Base-by-base conservation (phyloP, 768 basidiomycete genomes). In the Boletales sp. region DNA sequence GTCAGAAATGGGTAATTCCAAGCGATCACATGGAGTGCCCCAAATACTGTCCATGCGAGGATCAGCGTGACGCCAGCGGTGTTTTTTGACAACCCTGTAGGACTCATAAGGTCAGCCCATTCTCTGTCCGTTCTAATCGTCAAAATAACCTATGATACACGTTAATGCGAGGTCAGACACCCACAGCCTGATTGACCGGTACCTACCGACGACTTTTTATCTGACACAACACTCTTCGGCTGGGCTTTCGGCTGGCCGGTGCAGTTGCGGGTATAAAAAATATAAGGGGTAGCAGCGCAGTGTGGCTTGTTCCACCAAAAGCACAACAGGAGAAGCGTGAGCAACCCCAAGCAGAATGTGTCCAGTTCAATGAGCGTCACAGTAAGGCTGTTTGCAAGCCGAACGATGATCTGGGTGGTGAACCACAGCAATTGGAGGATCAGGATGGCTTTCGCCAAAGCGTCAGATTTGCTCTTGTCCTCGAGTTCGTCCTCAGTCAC, bases 41-140 rank as follows among this genome's bases (percentile, higher is more conserved):
- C 21, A 21, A 21, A 21, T 21, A 21, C 21, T 21, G 21, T 21
- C 35, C 67, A 1, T 69, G 78, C 3, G 78, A 78, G n/a, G 78
- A 80, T 27, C 53, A 42, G 3, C 71, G 70, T 27, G 53, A 61
- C 15, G n/a, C 4, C 21, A 21, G 21, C 21, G 21, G 21, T 4
- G 21, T 4, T 4, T 21, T 21, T 4, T 21, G 21, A 4, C 21
- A 4, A 21, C 21, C 21, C 21, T 27, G 24, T 5, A 27, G 5
- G 24, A 27, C 5, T 3, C 24, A 27, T 27, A 27, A 27, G 4
- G 24, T 7, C 24, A 27, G 1, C 6, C 21, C 21, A 21, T 27
- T 1, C 6, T 27, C 24, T 27, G 5, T 27, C 1, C 24, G 24
- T 6, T 27, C 7, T 3, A 24, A 5, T 24, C 24, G 24, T 24